phyloP scores from a whole-genome alignment of 192 early-diverging fungal genomes.

The Backusella mclennaniae region DNA sequence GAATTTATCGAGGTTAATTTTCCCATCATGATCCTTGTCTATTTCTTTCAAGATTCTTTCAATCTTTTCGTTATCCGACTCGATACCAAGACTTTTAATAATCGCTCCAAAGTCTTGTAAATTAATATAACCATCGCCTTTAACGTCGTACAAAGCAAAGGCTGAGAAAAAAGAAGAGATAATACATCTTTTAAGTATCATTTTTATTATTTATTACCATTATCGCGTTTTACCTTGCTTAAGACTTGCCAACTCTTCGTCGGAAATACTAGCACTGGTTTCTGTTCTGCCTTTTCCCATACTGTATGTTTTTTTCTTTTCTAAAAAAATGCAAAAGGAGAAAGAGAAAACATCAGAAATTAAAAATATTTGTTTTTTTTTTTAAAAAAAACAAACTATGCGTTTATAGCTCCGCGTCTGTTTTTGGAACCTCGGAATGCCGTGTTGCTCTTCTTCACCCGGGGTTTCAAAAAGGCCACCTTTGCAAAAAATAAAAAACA shows the following conservation, averaged over 20 bases:
- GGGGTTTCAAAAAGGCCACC: neutral
- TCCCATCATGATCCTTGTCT: conserved; percentile 8
- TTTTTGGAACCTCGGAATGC: neutral
- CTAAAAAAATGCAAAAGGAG: neutral
- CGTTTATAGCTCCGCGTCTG: neutral
- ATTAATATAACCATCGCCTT: conserved; percentile 8
- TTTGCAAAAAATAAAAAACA: neutral
- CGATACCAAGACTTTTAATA: conserved; percentile 10
- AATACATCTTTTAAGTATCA: neutral
- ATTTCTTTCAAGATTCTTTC: neutral
- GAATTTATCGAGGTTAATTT: conserved; percentile 24
- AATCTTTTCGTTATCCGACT: conserved; percentile 8
- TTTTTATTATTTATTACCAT: neutral
- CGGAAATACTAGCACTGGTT: neutral
- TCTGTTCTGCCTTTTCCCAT: neutral
- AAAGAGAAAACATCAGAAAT: neutral
- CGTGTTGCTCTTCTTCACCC: neutral
- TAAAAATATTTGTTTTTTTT: neutral
- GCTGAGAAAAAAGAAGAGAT: neutral
- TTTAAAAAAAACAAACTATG: neutral
- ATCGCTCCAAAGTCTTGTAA: conserved; percentile 12
- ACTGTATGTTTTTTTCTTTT: neutral
- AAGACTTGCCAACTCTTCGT: neutral
- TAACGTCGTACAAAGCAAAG: conserved; percentile 12
- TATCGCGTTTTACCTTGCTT: neutral